These are phyloP conservation scores for Fragaria ananassa DNA, from an alignment of 306 rosid species.

Conservation along the genomic window DNA sequence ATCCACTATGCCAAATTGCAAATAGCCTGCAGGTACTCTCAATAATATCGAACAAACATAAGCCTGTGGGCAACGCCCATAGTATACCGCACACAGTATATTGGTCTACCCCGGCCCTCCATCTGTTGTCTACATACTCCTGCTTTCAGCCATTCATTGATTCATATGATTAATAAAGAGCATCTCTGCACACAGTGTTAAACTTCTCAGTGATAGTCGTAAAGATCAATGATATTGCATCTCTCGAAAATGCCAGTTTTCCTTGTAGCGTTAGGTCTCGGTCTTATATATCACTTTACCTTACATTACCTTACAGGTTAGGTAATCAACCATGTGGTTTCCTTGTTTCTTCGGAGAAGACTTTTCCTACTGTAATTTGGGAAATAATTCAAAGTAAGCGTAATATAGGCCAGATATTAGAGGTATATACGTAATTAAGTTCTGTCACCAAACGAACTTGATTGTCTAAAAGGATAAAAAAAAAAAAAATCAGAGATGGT, in stretches of 20 bases:
- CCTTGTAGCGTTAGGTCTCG: neutral
- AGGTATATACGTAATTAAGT: no score
- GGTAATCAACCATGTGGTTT: no score
- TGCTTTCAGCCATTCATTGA: neutral
- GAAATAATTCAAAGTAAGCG: no score
- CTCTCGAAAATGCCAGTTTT: neutral
- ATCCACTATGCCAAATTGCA: neutral
- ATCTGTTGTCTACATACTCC: neutral
- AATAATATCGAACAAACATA: neutral
- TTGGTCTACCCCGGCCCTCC: conserved; percentile 2
- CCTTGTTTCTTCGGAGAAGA: no score
- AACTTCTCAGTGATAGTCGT: neutral
- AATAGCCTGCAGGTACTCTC: neutral
- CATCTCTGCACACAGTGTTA: neutral
- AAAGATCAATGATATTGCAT: neutral
- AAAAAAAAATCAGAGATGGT: no score
- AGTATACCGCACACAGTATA: conserved; percentile 20
- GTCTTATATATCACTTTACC: no score
- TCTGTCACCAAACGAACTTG: no score
- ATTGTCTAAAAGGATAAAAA: no score
- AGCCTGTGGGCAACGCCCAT: conserved; percentile 23
- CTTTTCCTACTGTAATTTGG: no score
- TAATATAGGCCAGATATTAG: no score
- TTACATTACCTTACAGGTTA: no score
- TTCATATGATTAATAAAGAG: neutral